Evolutionary conservation across 179 eudicot genomes (phyloP), one percentile per base, ranked within the genome.

Genomic region (Spinacia oleracea): DNA sequence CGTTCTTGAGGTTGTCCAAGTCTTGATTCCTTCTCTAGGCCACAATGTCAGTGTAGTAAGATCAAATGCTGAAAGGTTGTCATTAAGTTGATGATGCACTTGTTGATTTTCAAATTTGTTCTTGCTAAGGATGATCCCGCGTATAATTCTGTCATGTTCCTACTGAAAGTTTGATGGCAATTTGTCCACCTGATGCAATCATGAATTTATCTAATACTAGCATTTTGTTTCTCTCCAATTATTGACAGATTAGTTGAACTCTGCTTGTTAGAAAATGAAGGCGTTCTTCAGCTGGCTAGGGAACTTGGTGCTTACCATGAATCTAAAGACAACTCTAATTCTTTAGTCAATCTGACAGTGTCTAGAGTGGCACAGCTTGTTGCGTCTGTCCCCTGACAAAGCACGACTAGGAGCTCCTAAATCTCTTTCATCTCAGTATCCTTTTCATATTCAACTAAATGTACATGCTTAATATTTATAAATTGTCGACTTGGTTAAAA

Each of bases 351-450:
- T 76, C 78, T 81, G 73, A 79, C 79, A 42, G 84, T 85, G 48
- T 85, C n/a, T 35, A 87, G 83, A 78, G 86, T 88, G 72, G 91
- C 93, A 50, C 98, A 90, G 85, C 95, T 93, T 81, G 77, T 95
- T 79, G 86, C 97, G 60, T 93, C 97, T 87, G 81, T 93, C 73
- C 98, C n/a, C 98, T 66, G 98, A 95, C 83, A 95, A 91, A 89
- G 86, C 92, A 79, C 90, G 85, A 46, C 75, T 43, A 64, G 83
- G 85, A 82, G 88, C 90, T 76, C 91, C 90, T 63, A 88, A 83
- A 76, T 86, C 92, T 84, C 92, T 95, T 73, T 90, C 98, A 50
- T 83, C 98, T 80, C 98, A 88, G 98, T 93, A 95, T 93, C 98
- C 98, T 89, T n/a, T 77, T 74, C 45, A 38, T 50, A 35, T 73